Conservation (phyloP, 2,329 filamentous ascomycete species). For the Alternaria burnsii region DNA sequence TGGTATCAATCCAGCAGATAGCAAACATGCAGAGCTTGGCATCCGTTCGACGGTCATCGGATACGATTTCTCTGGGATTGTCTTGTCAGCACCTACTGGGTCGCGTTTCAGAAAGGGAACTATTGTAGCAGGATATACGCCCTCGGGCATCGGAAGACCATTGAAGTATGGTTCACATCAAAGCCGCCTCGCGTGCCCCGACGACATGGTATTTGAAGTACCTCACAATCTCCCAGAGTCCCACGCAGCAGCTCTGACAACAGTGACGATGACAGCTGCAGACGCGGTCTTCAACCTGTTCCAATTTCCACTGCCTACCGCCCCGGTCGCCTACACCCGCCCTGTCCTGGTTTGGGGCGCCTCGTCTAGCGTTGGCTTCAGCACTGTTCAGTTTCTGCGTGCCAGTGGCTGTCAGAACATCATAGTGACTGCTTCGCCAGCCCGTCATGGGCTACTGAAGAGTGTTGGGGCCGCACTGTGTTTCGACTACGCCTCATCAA, state of each 20-base stretch:
- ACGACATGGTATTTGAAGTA: constrained; percentile 52
- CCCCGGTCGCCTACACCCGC: constrained; percentile 48
- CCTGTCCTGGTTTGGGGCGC: constrained; percentile 23
- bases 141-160: constrained; percentile 53
- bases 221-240: constrained; percentile 50
- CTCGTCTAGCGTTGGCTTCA: constrained; percentile 18
- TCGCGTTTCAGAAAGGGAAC: constrained; percentile 10
- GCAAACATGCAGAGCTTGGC: constrained; percentile 13
- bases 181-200: constrained; percentile 60
- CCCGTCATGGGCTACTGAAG: constrained; percentile 14
- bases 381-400: constrained; percentile 13
- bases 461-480: constrained; percentile 15
- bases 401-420: constrained; percentile 16
- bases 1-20: constrained; percentile 16
- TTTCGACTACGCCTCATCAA: constrained; percentile 17
- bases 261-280: constrained; percentile 64
- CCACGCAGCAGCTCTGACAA: constrained; percentile 60
- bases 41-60: constrained; percentile 13
- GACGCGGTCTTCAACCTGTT: constrained; percentile 61
- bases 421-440: constrained; percentile 21
- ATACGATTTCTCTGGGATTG: constrained; percentile 16
- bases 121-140: constrained; percentile 61
- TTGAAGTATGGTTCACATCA: constrained; percentile 55
- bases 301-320: constrained; percentile 59
- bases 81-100: background rate